Evolutionary conservation across 805 yeast species (phyloP).

Genomic region (Aciculoconidium aculeatum): DNA sequence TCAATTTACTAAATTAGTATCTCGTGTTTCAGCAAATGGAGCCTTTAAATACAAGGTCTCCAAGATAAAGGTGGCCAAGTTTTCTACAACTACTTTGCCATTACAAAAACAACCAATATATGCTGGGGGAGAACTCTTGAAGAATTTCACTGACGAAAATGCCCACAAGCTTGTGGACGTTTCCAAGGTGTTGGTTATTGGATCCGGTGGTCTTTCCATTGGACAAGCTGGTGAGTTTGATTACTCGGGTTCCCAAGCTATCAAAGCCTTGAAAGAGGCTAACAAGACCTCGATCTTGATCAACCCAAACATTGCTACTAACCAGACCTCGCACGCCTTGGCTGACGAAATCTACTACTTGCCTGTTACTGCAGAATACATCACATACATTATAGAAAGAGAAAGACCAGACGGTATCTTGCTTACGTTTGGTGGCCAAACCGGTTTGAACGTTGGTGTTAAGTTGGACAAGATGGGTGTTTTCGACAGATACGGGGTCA

Average conservation of each 20-base stretch:
- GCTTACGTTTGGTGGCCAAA: slow-evolving; percentile 97
- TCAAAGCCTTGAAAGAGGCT: slow-evolving; percentile 90
- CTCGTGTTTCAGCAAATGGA: slow-evolving; percentile 3
- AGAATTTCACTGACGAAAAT: slow-evolving; percentile 52
- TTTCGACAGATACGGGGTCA: slow-evolving; percentile 82
- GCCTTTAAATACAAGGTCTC: slow-evolving; percentile 1
- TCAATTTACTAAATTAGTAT: slow-evolving; percentile 6
- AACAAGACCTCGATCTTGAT: slow-evolving; percentile 78
- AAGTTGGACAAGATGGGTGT: slow-evolving; percentile 93
- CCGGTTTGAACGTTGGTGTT: slow-evolving; percentile 94
- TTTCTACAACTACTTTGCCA: background rate
- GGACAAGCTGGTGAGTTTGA: slow-evolving; percentile 99
- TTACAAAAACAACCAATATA: slow-evolving; percentile 29
- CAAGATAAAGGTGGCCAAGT: background rate
- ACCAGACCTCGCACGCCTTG: slow-evolving; percentile 89
- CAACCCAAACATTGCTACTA: slow-evolving; percentile 95
- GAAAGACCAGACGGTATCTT: slow-evolving; percentile 96
- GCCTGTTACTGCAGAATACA: slow-evolving; percentile 96
- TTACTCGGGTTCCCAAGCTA: slow-evolving; percentile 96
- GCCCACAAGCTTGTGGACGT: slow-evolving; percentile 74
- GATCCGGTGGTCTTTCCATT: slow-evolving; percentile 95
- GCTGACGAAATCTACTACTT: slow-evolving; percentile 94
- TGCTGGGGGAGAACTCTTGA: slow-evolving; percentile 59
- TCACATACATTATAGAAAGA: slow-evolving; percentile 89
- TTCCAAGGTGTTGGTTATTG: slow-evolving; percentile 81